Evolutionary conservation across 768 basidiomycete genomes (phyloP).

Genomic region (Melanogaster broomeanus): DNA sequence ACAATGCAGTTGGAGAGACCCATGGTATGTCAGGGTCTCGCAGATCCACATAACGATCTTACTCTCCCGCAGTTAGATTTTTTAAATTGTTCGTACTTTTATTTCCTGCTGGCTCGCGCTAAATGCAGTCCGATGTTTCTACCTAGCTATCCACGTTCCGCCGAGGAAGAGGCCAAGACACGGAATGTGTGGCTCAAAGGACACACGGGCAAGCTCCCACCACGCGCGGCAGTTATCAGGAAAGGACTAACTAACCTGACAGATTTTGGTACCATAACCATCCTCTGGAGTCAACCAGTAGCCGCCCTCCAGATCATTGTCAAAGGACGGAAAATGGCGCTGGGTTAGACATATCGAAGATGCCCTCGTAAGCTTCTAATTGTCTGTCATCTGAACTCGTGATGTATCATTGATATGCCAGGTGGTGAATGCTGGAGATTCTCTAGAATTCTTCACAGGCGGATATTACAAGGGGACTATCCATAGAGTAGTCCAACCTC

Average conservation of each 20-base stretch:
- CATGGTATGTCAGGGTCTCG: constrained; percentile 33
- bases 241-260: neutral
- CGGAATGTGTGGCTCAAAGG: constrained; percentile 63
- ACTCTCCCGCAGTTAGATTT: constrained; percentile 46
- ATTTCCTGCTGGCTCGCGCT: neutral
- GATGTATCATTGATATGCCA: too few relatives aligned
- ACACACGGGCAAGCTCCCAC: constrained; percentile 47
- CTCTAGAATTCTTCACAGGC: constrained; percentile 60
- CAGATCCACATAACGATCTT: neutral
- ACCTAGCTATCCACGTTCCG: constrained; percentile 48
- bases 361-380: constrained; percentile 42
- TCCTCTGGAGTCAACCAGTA: constrained; percentile 64
- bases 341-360: constrained; percentile 62
- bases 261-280: constrained; percentile 58
- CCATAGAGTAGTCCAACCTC: constrained; percentile 63
- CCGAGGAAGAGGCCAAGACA: constrained; percentile 50
- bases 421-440: constrained; percentile 64
- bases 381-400: neutral
- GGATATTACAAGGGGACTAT: constrained; percentile 61
- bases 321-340: constrained; percentile 52
- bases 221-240: too few relatives aligned
- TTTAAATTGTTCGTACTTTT: constrained; percentile 60
- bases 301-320: constrained; percentile 58
- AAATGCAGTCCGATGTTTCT: neutral
- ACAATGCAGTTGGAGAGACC: constrained; percentile 42